These are phyloP conservation scores for Allium sativum DNA, from an alignment of 106 monocot species.

Conservation along the genomic window DNA sequence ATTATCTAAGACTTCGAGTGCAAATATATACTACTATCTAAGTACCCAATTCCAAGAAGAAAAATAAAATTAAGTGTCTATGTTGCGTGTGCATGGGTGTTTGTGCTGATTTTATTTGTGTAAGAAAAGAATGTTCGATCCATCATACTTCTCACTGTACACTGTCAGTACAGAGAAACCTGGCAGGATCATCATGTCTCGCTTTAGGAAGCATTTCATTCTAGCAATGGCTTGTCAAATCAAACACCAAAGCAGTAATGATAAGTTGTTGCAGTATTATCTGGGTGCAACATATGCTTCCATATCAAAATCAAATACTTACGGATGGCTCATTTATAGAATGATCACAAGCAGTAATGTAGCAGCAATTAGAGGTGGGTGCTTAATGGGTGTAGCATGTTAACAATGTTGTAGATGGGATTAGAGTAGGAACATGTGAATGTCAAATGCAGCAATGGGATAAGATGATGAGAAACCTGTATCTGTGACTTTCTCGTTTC, in stretches of 20 bases:
- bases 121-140: conserved; percentile 18
- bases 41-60: no score
- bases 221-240: conserved; percentile 43
- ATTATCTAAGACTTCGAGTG: no score
- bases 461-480: conserved; percentile 38
- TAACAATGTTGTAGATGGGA: no score
- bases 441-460: background rate
- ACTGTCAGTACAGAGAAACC: conserved; percentile 61
- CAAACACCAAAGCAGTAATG: conserved; percentile 45
- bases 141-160: conserved; percentile 55
- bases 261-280: background rate
- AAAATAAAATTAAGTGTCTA: no score
- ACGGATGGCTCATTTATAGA: background rate
- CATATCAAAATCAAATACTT: conserved; percentile 4
- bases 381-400: background rate
- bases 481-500: conserved; percentile 37
- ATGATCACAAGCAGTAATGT: background rate
- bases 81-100: no score
- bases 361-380: background rate
- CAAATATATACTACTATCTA: background rate
- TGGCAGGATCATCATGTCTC: conserved; percentile 30
- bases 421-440: background rate
- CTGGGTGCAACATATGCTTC: background rate
- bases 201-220: conserved; percentile 53
- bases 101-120: no score